Evolutionary conservation across 1,284 basidiomycete genomes (phyloP).

Genomic region (Psilocybe mexicana): DNA sequence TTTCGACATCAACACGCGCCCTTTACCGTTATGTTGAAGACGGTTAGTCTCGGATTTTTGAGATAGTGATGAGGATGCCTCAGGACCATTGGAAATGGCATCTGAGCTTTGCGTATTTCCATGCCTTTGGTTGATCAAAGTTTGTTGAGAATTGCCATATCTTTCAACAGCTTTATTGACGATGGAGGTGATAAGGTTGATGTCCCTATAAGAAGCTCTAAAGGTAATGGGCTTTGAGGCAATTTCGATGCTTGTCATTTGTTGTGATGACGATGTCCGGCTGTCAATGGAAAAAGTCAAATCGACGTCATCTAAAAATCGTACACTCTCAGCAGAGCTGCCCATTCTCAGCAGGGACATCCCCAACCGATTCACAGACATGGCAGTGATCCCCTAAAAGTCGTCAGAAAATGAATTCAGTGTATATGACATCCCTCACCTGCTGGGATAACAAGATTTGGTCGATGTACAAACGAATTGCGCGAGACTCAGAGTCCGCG

Average conservation of each 20-base stretch:
- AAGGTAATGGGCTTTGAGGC: constrained; percentile 85
- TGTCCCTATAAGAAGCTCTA: constrained; percentile 91
- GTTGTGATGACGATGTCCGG: constrained; percentile 70
- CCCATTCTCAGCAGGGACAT: constrained; percentile 97
- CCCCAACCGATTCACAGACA: constrained; percentile 83
- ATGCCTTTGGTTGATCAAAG: constrained; percentile 17
- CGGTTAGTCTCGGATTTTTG: constrained; percentile 17
- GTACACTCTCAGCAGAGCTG: constrained; percentile 77
- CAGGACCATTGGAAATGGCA: not conserved
- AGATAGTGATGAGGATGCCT: constrained; percentile 4
- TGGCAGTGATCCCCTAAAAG: constrained; percentile 73
- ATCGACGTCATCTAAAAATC: constrained; percentile 94
- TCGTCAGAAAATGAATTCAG: not conserved
- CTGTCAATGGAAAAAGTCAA: constrained; percentile 87
- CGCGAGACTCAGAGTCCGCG: constrained; percentile 77
- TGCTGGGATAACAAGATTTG: constrained; percentile 93
- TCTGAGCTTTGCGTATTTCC: not conserved
- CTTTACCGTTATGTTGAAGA: constrained; percentile 48
- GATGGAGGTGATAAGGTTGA: constrained; percentile 88
- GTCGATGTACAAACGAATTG: constrained; percentile 84
- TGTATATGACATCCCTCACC: constrained; percentile 38
- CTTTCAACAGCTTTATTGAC: constrained; percentile 86
- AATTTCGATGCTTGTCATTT: constrained; percentile 85
- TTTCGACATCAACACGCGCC: constrained; percentile 72
- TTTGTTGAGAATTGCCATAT: constrained; percentile 41